phyloP scores from a whole-genome alignment of 345 rosid genomes.

The Eucalyptus grandis region DNA sequence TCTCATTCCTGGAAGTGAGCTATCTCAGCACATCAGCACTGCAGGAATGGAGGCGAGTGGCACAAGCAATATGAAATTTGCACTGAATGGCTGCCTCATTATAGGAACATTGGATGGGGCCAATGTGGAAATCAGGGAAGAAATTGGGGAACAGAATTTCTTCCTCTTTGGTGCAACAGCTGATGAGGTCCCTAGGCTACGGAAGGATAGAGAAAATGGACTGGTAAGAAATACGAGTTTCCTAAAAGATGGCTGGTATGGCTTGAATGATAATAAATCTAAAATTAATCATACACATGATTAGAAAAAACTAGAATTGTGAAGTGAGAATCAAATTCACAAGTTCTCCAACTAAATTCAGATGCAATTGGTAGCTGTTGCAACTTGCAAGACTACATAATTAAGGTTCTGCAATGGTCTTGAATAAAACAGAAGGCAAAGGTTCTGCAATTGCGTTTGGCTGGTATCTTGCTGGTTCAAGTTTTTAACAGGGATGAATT shows the following conservation, averaged over 20 bases:
- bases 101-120: slow-evolving; percentile 98
- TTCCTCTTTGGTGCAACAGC: slow-evolving; percentile 93
- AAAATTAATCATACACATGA: not conserved
- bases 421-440: not conserved
- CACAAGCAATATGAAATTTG: slow-evolving; percentile 97
- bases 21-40: slow-evolving; percentile 96
- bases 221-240: slow-evolving; percentile 27
- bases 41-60: slow-evolving; percentile 99
- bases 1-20: slow-evolving; percentile 96
- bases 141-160: slow-evolving; percentile 83
- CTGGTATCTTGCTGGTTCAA: not conserved
- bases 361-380: not conserved
- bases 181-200: slow-evolving; percentile 73
- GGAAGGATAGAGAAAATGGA: slow-evolving; percentile 84
- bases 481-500: not conserved
- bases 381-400: not conserved
- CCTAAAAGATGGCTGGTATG: not conserved
- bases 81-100: slow-evolving; percentile 93
- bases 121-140: slow-evolving; percentile 95
- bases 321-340: not conserved
- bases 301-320: not conserved
- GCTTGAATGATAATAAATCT: not conserved
- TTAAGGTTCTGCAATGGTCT: not conserved
- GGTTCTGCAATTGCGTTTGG: not conserved
- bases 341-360: not conserved